Conservation (phyloP, 73 alveolate species). For the Strombidium stylifer region DNA sequence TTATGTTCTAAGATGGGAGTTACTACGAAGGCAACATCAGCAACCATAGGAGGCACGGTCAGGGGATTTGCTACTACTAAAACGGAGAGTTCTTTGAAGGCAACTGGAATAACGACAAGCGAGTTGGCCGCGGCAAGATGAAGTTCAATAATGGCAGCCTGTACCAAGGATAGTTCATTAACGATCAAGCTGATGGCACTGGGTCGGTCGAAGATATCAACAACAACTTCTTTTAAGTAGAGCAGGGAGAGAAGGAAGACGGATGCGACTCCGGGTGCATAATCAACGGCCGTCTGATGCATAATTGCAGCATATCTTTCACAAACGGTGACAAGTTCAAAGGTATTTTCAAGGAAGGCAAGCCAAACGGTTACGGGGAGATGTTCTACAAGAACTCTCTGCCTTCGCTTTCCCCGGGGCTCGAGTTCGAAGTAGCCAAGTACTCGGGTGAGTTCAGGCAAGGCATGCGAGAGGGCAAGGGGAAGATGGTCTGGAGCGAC, state of each 20-base stretch:
- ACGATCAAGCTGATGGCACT: conserved; percentile 74
- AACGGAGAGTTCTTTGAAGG: conserved; percentile 84
- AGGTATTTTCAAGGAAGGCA: conserved; percentile 44
- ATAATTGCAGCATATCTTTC: conserved; percentile 19
- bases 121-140: conserved; percentile 70
- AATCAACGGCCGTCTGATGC: conserved; percentile 25
- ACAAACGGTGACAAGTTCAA: conserved; percentile 38
- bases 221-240: conserved; percentile 51
- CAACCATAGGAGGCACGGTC: conserved; percentile 65
- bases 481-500: conserved; percentile 38
- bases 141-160: conserved; percentile 40
- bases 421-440: conserved; percentile 9
- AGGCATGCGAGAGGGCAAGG: conserved; percentile 52
- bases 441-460: conserved; percentile 44
- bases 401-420: background rate
- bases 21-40: conserved; percentile 74
- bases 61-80: conserved; percentile 55
- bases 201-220: conserved; percentile 59
- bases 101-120: conserved; percentile 59
- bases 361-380: conserved; percentile 37
- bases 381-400: background rate
- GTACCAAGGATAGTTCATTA: conserved; percentile 69
- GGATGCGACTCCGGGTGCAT: conserved; percentile 37
- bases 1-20: conserved; percentile 58
- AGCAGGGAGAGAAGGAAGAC: conserved; percentile 17